Base-by-base conservation (phyloP, 2,329 filamentous ascomycete genomes). In the Rutstroemia sp. region DNA sequence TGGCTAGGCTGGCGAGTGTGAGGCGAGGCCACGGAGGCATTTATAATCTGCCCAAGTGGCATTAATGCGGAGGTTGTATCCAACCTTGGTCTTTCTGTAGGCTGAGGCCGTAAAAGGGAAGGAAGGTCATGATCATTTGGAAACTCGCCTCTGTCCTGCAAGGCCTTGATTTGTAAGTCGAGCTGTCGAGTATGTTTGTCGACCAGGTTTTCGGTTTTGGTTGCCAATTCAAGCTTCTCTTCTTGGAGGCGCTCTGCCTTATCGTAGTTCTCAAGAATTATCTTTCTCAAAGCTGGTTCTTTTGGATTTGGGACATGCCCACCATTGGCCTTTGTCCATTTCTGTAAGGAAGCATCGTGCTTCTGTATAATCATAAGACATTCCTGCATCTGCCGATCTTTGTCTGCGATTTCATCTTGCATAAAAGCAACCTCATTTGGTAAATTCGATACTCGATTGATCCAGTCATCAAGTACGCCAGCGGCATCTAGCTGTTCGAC, bases 351-450 rank as follows among this genome's bases (percentile, higher is more conserved):
- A 53, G 73, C 78, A 67, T 95, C 89, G 62, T 86, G 84, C 57
- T 87, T 83, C 42, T 83, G 80, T 67, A 92, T 89, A 61, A 81
- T 78, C 59, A 82, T 78, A 57, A 85, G 76, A 68, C 86, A 85
- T 48, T 89, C 84, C 67, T 82, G 76, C 63, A 89, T 87, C 61
- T 83, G 78, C 50, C 81, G 79, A 69, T 95, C 89, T 71, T 92
- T 92, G 69, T 88, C 86, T 67, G 84, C 78, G 61, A 92, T 88
- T 72, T 94, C 89, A 68, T 92, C 88, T 67, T 92, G 86, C 60
- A 92, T 79, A 73, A 92, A 91, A 19, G 86, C 84, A 58, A 94
- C 84, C 72, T 94, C 89, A 61, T 89, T 87, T 60, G 88, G 88
- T 27, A 92, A 78, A 67, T 94, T 94, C 65, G 87, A 84, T 19